Evolutionary conservation across 371 early-diverging fungal genomes (phyloP).

Genomic region (Circinella minor): DNA sequence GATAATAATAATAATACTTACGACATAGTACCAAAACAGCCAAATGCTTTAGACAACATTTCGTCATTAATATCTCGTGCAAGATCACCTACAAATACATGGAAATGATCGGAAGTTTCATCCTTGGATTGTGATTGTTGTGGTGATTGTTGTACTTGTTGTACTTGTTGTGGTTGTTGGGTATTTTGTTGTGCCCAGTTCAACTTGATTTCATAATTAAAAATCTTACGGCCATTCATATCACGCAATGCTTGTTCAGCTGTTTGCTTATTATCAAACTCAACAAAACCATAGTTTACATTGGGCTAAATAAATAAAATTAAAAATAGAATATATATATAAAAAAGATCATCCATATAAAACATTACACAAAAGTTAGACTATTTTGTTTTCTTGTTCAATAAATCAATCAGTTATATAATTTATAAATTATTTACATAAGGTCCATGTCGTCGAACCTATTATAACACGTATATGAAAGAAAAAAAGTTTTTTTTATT

Average conservation of each 20-base stretch:
- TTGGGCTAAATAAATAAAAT: conserved; percentile 20
- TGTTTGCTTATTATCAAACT: conserved; percentile 71
- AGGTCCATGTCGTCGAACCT: conserved; percentile 41
- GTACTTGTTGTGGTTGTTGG: conserved; percentile 37
- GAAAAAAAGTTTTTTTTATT: no score
- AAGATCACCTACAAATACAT: conserved; percentile 85
- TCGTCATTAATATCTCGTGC: conserved; percentile 87
- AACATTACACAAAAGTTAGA: no score
- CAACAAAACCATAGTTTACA: conserved; percentile 90
- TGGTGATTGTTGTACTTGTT: conserved; percentile 1
- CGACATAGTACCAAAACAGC: conserved; percentile 63
- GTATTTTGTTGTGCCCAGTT: conserved; percentile 52
- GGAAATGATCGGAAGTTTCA: conserved; percentile 73
- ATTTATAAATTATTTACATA: conserved; percentile 43
- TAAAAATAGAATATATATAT: neutral
- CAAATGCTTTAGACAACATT: conserved; percentile 70
- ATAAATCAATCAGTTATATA: neutral
- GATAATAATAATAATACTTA: conserved; percentile 35
- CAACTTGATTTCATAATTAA: conserved; percentile 57
- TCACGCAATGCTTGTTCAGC: conserved; percentile 79
- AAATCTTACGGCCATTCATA: conserved; percentile 79
- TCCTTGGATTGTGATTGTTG: conserved; percentile 40
- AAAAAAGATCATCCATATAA: neutral
- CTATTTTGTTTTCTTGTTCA: no score
- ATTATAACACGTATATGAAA: no score